Base-by-base conservation (phyloP, 306 rosid species). In the Hippophae gyantsensis region DNA sequence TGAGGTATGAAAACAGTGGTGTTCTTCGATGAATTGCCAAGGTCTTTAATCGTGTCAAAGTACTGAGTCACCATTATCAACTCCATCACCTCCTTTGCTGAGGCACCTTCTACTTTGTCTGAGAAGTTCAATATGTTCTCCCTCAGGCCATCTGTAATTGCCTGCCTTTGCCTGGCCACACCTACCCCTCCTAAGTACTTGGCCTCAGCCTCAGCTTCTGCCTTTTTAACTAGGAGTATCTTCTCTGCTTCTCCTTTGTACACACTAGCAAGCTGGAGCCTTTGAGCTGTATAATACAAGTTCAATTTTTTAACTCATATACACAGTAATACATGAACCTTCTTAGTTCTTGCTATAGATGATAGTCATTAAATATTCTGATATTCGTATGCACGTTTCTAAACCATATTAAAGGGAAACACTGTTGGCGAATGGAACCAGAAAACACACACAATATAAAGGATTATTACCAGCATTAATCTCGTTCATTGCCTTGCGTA, bases 161-260 rank as follows among this genome's bases (percentile, higher is more conserved):
- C 99, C 72, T 86, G 96, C 67, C 99, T 65, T 76, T 92, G 97
- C 77, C 89, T 83, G 13, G 97, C 97, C 58, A 92, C 97, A 43
- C 99, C 99, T 65, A 88, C 82, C 44, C 99, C 99, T 1, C 93
- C 97, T 56, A 92, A 73, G 75, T 74, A 92, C 79, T 88, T 88
- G 32, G 99, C 65, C 69, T 88, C 97, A 1, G 97, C 95, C 13
- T 88, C 97, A 2, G 85, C 99, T 74, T 92, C 99, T 6, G 97
- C 99, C 7, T 63, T 86, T 57, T 92, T 88, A 10, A 92, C 82
- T 23, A 56, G 74, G 58, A 92, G 79, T 12, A 88, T 57, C 81
- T 92, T 92, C 63, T 92, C 99, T 3, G 99, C 96, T 67, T 92
- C 99, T 61, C 97, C 97, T 73, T 84, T 92, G 86, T 78, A 88